Base-by-base conservation (phyloP, 352 stramenopile species). In the Pythium periplocum region DNA sequence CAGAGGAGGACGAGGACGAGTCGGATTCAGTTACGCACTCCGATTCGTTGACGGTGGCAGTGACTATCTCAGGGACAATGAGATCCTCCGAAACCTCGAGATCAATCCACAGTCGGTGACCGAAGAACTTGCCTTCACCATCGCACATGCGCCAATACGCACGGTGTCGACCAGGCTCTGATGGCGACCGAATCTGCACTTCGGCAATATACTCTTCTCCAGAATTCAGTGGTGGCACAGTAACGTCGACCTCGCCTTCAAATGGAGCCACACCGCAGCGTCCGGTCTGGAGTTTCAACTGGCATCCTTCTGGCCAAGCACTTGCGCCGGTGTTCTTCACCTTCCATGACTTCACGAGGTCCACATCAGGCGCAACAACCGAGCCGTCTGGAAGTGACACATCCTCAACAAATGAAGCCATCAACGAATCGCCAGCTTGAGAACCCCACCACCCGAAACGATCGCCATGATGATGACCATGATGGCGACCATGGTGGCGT, bases 331-430 rank as follows among this genome's bases (percentile, higher is more conserved):
- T 74, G 48, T 96, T 96, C 34, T 82, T 64, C 33, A 96, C 58
- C 41, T 78, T 78, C 84, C 83, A 95, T 46, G 77, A 73, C 65
- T 94, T 95, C 34, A 67, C 61, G 12, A 96, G 52, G 3, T 50
- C 48, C 10, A 70, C 63, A 38, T 71, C 70, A 0, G 78, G 67
- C 9, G 68, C 70, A 26, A 91, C 62, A 3, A 87, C 64, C 7
- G 72, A 89, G 34, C 86, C 83, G 45, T 95, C 84, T 17, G 79
- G 72, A 37, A 93, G 71, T 6, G 75, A 87, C 38, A 94, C 71
- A 50, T 96, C 86, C 48, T 84, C 74, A 10, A 93, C 56, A 51
- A 96, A 94, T 34, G 57, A 51, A 2, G 71, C 76, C 8, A 70
- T 59, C 8, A 82, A 54, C 32, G 76, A 56, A 12, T 51, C 49